Evolutionary conservation across 257 asterid genomes (phyloP), one percentile per base, ranked within the genome.

Genomic region (Solanum tacnaense): DNA sequence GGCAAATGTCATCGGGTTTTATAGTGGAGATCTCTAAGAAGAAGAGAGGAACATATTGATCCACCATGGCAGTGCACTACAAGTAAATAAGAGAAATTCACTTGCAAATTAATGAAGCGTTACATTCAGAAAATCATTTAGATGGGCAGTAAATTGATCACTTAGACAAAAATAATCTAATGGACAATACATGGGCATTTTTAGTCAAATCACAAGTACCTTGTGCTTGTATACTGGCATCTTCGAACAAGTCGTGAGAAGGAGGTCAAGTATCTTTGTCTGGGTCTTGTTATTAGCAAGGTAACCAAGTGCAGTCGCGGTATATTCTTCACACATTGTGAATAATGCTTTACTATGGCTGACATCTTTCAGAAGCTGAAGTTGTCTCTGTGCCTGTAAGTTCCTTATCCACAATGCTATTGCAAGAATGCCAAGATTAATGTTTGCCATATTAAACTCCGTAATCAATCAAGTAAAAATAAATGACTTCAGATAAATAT

Each of bases 51-150:
- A 94, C 98, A 86, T 94, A 97, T 60, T 95, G 94, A 85, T 94
- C 95, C 95, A 97, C 98, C 95, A 94, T 89, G 72, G 92, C 79
- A 39, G 89, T 87, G 92, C 99, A 97, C 99, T 97, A 94, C 87
- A 90, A 89, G 39, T 20, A 82, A 34, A 90, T 9, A n/a, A 15
- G 29, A 85, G 73, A 35, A 62, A 2, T 32, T 65, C 81, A 85
- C 78, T 85, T 67, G 62, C 31, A 62, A 36, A 65, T 85, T 65
- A 20, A 70, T 56, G 52, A 41, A 56, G 73, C 6, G 27, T 34
- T 73, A 32, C 15, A 9, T 20, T 29, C 5, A 36, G 31, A 36
- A 46, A 56, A 20, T 20, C 11, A 56, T 56, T 56, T 56, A 56
- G 65, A 56, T 56, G 25, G n/a, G 25, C 84, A 44, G 16, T 79